Evolutionary conservation across 1,284 basidiomycete species (phyloP), one percentile per base, ranked within the genome.

Genomic region (Veloboletus limbatus): DNA sequence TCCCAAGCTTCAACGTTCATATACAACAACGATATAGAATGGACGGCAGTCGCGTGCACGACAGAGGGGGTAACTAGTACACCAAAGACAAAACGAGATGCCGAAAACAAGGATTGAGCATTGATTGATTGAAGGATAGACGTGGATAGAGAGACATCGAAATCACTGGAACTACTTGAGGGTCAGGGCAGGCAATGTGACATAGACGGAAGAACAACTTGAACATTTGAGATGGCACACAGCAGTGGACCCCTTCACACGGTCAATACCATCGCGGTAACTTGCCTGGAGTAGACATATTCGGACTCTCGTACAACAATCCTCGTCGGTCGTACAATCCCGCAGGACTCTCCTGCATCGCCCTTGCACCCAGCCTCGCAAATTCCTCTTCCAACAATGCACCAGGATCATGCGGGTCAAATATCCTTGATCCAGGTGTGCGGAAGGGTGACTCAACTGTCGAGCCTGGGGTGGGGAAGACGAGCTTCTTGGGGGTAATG

Each of bases 381-480:
- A 87, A 66, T 49, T 87, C 84, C 39, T 86, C 85, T 39, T 85
- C 81, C 24, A 87, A 65, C 32, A 86, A 56, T 27, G 73, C 68
- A 17, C 76, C 68, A 6, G 85, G 81, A 60, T 86, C 84, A 53
- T 85, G 80, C 22, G 83, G 83, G 58, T 87, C 85, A 49, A 77
- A 77, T 17, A 83, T 71, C 25, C 74, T 66, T 21, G 72, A 68
- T 9, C 71, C 71, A 8, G 80, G 81, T 4, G 79, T 82, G n/a
- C 80, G 74, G 67, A 79, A 79, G 1, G 81, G 81, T 8, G 80
- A 81, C 53, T 69, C 52, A 53, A 56, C 26, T 7, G 56, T 20
- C 20, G 66, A 49, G 54, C 56, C 55, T 8, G 63, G 50, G 18
- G 65, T 54, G 27, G 71, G 68, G 56, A 80, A 81, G 32, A 68